These are phyloP conservation scores for Hapsidospora chrysogenum DNA, from an alignment of 495 filamentous ascomycete genomes.

Conservation along the genomic window DNA sequence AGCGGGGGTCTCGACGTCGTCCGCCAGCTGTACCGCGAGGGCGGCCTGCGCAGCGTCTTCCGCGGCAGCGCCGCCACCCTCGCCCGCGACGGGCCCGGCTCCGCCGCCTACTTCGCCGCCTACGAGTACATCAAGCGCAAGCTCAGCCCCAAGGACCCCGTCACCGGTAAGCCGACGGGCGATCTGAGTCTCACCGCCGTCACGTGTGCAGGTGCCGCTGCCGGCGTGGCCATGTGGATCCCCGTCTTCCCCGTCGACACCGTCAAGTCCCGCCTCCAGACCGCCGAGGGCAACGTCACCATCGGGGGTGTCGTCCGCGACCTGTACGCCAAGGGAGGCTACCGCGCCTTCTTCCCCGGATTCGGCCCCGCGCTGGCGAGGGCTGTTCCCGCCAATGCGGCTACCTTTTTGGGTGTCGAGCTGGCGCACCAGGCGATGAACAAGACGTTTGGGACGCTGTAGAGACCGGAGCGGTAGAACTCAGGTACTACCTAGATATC, in stretches of 20 bases:
- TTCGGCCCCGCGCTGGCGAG: slow-evolving; percentile 84
- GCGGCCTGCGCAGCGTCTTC: slow-evolving; percentile 81
- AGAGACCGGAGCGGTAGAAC: too few relatives aligned
- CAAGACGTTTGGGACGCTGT: slow-evolving; percentile 38
- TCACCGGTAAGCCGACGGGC: slow-evolving; percentile 50
- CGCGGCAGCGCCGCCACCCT: slow-evolving; percentile 81
- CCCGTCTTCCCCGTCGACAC: slow-evolving; percentile 97
- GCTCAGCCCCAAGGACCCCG: slow-evolving; percentile 70
- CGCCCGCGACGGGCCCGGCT: slow-evolving; percentile 82
- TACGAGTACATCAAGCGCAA: slow-evolving; percentile 88
- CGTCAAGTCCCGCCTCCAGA: slow-evolving; percentile 87
- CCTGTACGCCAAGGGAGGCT: slow-evolving; percentile 62
- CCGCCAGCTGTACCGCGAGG: slow-evolving; percentile 81
- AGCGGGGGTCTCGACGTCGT: slow-evolving; percentile 84
- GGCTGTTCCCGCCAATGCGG: slow-evolving; percentile 88
- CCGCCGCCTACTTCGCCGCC: slow-evolving; percentile 87
- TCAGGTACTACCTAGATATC: too few relatives aligned
- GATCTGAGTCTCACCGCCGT: slow-evolving; percentile 68
- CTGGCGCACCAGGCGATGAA: slow-evolving; percentile 70
- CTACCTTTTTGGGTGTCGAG: slow-evolving; percentile 57
- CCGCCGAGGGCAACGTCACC: slow-evolving; percentile 71
- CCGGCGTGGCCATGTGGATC: slow-evolving; percentile 98
- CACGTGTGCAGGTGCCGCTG: slow-evolving; percentile 72
- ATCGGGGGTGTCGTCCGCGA: slow-evolving; percentile 64
- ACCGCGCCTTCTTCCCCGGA: slow-evolving; percentile 94